Evolutionary conservation across 495 filamentous ascomycete species (phyloP), one percentile per base, ranked within the genome.

Genomic region (Pseudoneurospora amorphoporcata): DNA sequence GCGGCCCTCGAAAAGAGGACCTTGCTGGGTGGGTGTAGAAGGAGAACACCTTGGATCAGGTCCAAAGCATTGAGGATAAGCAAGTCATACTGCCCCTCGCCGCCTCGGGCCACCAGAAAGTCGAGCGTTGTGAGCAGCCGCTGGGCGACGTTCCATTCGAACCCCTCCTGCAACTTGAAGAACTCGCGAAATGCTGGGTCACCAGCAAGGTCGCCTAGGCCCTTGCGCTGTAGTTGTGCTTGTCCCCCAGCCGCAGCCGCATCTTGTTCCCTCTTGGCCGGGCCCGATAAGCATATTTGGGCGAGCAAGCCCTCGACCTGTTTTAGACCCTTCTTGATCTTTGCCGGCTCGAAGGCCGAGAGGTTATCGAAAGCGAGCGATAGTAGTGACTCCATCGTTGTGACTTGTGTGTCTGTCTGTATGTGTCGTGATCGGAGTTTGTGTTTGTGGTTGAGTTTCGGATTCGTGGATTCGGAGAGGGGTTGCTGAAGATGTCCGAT

Each of bases 141-240:
- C 81, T 93, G 90, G 39, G 93, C 91, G 42, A 98, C 92, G 82
- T 99, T 99, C 92, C 94, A 99, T 82, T 97, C 92, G 81, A 99
- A 99, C 12, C 95, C 91, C 77, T 97, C 95, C 80, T 99, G 95
- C 69, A 98, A 80, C 77, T 97, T 93, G 84, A 97, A 97, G 83
- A 98, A 99, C 80, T 98, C 95, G 70, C 92, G 85, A 78, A 97
- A 99, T 10, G 95, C 95, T 37, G 92, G 94, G 81, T 99, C 95
- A 75, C 91, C 89, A 71, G 86, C 85, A 75, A 97, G 82, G 68
- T 92, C 88, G 43, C 82, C 83, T 65, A 97, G 84, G 29, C 84
- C 84, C 82, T 95, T 94, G 70, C 77, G 79, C 40, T 68, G 76
- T n/a, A 74, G 81, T 75, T 77, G 80, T 71, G 39, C 73, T 43